Evolutionary conservation across 1,284 basidiomycete species (phyloP).

Genomic region (Cutaneotrichosporon sp.): DNA sequence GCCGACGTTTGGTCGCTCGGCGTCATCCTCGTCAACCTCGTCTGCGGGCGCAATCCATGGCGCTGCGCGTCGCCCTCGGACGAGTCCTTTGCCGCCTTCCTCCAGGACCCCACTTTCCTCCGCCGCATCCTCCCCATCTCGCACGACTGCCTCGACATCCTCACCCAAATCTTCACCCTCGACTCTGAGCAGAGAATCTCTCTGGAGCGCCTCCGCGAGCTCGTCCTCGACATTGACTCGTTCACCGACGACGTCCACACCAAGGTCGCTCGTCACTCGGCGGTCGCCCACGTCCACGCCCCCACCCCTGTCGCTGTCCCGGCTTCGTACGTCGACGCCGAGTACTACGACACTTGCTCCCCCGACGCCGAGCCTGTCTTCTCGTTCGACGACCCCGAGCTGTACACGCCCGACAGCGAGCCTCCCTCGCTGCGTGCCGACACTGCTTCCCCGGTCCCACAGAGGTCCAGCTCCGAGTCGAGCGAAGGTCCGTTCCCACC

Average conservation of each 20-base stretch:
- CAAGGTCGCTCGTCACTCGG: slow-evolving; percentile 44
- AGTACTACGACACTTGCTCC: slow-evolving; percentile 18
- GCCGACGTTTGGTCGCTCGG: slow-evolving; percentile 93
- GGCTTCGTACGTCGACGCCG: slow-evolving; percentile 16
- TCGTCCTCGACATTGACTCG: slow-evolving; percentile 57
- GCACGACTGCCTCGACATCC: slow-evolving; percentile 49
- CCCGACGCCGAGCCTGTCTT: slow-evolving; percentile 30
- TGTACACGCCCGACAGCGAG: slow-evolving; percentile 16
- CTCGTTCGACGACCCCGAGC: slow-evolving; percentile 30
- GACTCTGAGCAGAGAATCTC: slow-evolving; percentile 54
- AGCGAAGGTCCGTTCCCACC: slow-evolving; percentile 37
- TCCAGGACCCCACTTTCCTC: slow-evolving; percentile 63
- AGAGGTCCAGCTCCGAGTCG: slow-evolving; percentile 29
- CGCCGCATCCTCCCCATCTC: slow-evolving; percentile 63
- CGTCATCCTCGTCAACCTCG: slow-evolving; percentile 84
- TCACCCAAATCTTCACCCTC: slow-evolving; percentile 60
- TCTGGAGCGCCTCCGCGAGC: slow-evolving; percentile 60
- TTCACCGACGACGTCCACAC: slow-evolving; percentile 64
- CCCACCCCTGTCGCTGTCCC: slow-evolving; percentile 21
- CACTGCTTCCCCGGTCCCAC: slow-evolving; percentile 34
- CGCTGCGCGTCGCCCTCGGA: slow-evolving; percentile 65
- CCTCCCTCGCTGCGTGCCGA: slow-evolving; percentile 40
- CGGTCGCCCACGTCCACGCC: slow-evolving; percentile 51
- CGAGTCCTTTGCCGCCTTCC: slow-evolving; percentile 64
- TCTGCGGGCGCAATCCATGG: slow-evolving; percentile 85